Conservation (phyloP, 1,284 basidiomycete species). For the Crucibulum parvulum region DNA sequence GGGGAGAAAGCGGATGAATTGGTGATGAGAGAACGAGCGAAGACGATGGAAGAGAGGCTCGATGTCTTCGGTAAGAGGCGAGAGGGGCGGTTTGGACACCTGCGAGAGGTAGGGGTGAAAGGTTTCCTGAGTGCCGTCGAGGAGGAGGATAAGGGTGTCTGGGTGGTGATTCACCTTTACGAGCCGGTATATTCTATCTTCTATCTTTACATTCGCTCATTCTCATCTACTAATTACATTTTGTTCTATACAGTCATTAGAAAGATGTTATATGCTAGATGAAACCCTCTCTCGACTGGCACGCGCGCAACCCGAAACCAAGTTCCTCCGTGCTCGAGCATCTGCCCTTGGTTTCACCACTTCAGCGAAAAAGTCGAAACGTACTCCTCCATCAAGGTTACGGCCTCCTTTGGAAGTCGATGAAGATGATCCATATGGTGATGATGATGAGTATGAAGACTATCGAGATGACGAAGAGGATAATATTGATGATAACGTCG, state of each 20-base stretch:
- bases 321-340: conserved; percentile 81
- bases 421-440: conserved; percentile 57
- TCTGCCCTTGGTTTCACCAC: conserved; percentile 79
- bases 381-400: conserved; percentile 15
- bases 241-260: conserved; percentile 59
- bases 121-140: conserved; percentile 83
- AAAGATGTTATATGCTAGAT: conserved; percentile 77
- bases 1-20: conserved; percentile 51
- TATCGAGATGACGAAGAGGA: conserved; percentile 37
- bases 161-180: conserved; percentile 86
- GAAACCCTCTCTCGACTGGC: conserved; percentile 74
- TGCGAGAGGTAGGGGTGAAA: conserved; percentile 80
- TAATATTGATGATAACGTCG: conserved; percentile 62
- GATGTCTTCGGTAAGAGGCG: conserved; percentile 55
- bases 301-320: conserved; percentile 71
- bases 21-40: conserved; percentile 47
- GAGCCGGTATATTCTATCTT: conserved; percentile 61
- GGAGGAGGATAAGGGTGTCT: conserved; percentile 69
- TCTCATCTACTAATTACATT: conserved; percentile 11
- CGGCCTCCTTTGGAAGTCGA: conserved; percentile 39
- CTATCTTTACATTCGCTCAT: neutral
- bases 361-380: conserved; percentile 17
- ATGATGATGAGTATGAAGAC: conserved; percentile 48
- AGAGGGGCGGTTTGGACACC: conserved; percentile 75
- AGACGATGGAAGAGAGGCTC: conserved; percentile 29